A percentile compares a stretch with the other conserved stretches of the same genome.
phyloP scores from a whole-genome alignment of 192 early-diverging fungal species.

The Globomyces pollinis-pini region DNA sequence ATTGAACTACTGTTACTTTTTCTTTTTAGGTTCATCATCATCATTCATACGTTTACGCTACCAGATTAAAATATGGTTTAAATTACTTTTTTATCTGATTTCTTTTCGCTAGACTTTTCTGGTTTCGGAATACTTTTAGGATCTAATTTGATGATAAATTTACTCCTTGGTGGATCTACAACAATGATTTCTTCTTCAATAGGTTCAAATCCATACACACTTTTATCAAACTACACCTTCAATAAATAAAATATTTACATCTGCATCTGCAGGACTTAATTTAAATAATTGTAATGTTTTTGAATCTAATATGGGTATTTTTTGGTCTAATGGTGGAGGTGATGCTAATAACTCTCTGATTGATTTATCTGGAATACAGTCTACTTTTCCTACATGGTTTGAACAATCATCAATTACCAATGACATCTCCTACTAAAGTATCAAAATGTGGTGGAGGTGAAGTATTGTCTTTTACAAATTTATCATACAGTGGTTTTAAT shows the following conservation, averaged over 20 bases:
- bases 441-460: background rate
- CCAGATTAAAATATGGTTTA: background rate
- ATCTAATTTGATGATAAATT: constrained; percentile 6
- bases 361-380: background rate
- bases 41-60: background rate
- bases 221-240: background rate
- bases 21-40: background rate
- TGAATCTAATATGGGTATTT: background rate
- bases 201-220: background rate
- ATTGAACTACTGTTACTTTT: background rate
- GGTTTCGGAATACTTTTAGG: too few relatives aligned
- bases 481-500: background rate
- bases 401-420: background rate
- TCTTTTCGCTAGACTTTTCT: too few relatives aligned
- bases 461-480: background rate
- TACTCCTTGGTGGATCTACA: background rate
- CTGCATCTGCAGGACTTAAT: background rate
- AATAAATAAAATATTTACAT: background rate
- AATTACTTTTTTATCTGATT: background rate
- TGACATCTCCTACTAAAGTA: background rate
- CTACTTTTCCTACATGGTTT: background rate
- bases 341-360: background rate
- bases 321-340: background rate
- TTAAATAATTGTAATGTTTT: background rate
- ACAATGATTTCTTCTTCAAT: background rate